These are phyloP conservation scores for Ogataea ramenticola DNA, from an alignment of 805 yeast genomes.

Conservation along the genomic window DNA sequence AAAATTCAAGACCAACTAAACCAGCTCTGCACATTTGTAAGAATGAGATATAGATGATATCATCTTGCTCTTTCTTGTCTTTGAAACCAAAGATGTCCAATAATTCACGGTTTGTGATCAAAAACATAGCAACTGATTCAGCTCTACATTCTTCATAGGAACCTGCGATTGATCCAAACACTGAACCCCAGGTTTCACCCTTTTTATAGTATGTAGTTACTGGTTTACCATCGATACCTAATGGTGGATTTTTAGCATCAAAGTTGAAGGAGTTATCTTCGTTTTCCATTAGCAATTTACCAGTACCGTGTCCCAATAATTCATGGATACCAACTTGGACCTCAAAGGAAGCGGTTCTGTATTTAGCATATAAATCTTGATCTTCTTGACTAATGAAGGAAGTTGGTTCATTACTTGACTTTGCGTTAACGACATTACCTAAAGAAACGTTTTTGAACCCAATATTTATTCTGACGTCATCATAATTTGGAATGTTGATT, in stretches of 20 bases:
- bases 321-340: conserved; percentile 94
- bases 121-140: conserved; percentile 79
- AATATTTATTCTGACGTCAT: conserved; percentile 72
- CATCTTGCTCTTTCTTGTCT: conserved; percentile 50
- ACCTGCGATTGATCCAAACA: conserved; percentile 77
- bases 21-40: conserved; percentile 88
- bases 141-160: conserved; percentile 93
- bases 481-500: conserved; percentile 87
- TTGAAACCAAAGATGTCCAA: conserved; percentile 68
- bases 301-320: conserved; percentile 86
- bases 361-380: conserved; percentile 54
- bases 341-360: conserved; percentile 78
- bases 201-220: conserved; percentile 63
- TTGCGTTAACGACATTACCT: conserved; percentile 78
- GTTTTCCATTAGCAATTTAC: conserved; percentile 60
- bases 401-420: conserved; percentile 59
- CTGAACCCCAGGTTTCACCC: conserved; percentile 88
- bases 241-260: conserved; percentile 55
- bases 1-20: conserved; percentile 69
- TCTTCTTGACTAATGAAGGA: conserved; percentile 54
- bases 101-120: conserved; percentile 61
- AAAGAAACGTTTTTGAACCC: conserved; percentile 89
- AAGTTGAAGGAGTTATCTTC: conserved; percentile 65
- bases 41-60: conserved; percentile 59
- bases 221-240: conserved; percentile 53